Evolutionary conservation across 2,329 filamentous ascomycete genomes (phyloP).

Genomic region (Stemphylium beticola): DNA sequence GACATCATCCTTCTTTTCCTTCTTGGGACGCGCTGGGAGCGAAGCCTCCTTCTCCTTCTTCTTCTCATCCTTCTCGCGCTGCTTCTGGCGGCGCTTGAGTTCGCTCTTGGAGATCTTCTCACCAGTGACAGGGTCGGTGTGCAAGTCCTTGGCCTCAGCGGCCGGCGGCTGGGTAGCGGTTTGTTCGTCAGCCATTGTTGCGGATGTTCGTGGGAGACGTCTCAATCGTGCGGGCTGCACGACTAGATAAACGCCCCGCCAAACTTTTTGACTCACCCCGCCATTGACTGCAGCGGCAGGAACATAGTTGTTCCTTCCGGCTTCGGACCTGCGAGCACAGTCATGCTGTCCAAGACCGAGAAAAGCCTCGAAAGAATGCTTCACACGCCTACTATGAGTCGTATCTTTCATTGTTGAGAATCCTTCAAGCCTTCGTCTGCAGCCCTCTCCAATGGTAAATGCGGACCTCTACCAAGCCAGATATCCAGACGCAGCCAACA

Average conservation of each 20-base stretch:
- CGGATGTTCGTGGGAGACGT: constrained; percentile 16
- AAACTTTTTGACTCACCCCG: constrained; percentile 33
- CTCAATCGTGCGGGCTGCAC: constrained; percentile 26
- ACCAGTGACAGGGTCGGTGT: constrained; percentile 91
- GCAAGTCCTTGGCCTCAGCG: constrained; percentile 64
- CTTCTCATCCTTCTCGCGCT: constrained; percentile 85
- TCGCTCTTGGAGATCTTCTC: constrained; percentile 69
- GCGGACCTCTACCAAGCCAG: too few species aligned
- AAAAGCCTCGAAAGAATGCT: background rate
- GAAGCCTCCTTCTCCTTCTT: constrained; percentile 83
- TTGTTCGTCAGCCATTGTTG: constrained; percentile 44
- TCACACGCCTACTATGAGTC: background rate
- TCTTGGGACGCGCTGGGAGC: constrained; percentile 64
- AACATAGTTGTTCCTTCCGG: constrained; percentile 24
- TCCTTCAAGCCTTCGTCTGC: background rate
- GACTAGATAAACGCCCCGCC: constrained; percentile 22
- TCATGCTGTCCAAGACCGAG: background rate
- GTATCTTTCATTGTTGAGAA: background rate
- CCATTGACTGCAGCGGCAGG: constrained; percentile 14
- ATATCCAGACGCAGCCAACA: too few species aligned
- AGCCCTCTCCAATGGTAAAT: too few species aligned
- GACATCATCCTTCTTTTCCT: constrained; percentile 68
- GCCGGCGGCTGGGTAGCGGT: constrained; percentile 34
- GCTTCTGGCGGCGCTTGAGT: constrained; percentile 94
- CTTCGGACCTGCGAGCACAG: background rate